Evolutionary conservation across 306 rosid genomes (phyloP).

Genomic region (Trichosanthes truncata): DNA sequence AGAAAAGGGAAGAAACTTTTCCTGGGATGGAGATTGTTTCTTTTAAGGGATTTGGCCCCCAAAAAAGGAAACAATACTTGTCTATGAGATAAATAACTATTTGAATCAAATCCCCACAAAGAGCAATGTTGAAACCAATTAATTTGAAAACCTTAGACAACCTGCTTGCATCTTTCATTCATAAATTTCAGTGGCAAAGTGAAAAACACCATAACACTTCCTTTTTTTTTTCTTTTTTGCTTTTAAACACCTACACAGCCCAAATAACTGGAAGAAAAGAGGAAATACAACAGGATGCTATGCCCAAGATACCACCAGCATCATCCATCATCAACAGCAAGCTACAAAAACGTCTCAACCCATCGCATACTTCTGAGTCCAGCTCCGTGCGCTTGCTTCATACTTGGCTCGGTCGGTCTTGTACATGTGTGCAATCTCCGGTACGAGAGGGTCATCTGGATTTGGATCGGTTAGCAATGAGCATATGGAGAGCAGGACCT

Average conservation of each 20-base stretch:
- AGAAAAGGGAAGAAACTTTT: no score
- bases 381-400: slow-evolving; percentile 66
- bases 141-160: slow-evolving; percentile 2
- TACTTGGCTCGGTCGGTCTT: slow-evolving; percentile 61
- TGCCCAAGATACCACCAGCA: background rate
- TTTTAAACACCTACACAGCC: slow-evolving; percentile 8
- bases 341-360: slow-evolving; percentile 22
- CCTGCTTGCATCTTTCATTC: slow-evolving; percentile 4
- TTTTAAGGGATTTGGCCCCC: background rate
- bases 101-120: background rate
- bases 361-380: slow-evolving; percentile 83
- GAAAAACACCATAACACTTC: background rate
- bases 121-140: background rate
- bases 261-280: background rate
- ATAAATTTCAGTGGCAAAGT: background rate
- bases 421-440: slow-evolving; percentile 75
- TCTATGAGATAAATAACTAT: background rate
- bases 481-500: slow-evolving; percentile 75
- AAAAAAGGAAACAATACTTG: background rate
- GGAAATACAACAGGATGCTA: background rate
- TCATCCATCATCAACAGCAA: background rate
- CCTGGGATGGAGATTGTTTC: no score
- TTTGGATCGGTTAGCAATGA: slow-evolving; percentile 72
- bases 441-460: slow-evolving; percentile 74
- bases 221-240: background rate